phyloP scores from a whole-genome alignment of 176 grass and related monocot genomes.

The Oryza meyeriana region DNA sequence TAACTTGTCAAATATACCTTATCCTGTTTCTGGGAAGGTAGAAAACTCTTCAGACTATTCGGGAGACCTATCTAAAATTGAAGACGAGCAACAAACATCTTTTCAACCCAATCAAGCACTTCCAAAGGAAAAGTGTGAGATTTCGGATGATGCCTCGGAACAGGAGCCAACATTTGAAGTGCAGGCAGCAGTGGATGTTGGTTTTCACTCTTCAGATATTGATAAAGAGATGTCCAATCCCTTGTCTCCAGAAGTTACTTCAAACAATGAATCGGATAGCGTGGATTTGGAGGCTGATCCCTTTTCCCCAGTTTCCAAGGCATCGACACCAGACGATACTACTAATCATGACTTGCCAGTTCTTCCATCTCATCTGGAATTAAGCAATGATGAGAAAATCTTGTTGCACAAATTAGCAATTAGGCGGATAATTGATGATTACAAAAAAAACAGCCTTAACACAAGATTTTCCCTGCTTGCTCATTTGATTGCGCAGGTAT shows the following conservation, averaged over 20 bases:
- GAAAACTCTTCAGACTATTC: constrained; percentile 46
- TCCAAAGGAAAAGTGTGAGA: constrained; percentile 36
- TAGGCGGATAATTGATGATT: constrained; percentile 66
- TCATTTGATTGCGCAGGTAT: constrained; percentile 85
- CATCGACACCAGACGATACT: constrained; percentile 57
- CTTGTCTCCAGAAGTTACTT: constrained; percentile 55
- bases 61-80: constrained; percentile 27
- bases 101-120: constrained; percentile 22
- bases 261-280: constrained; percentile 47
- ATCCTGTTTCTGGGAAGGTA: constrained; percentile 35
- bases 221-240: constrained; percentile 49
- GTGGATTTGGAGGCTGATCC: constrained; percentile 57
- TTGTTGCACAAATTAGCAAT: constrained; percentile 52
- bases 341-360: constrained; percentile 63
- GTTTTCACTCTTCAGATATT: constrained; percentile 34
- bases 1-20: constrained; percentile 38
- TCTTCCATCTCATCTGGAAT: constrained; percentile 65
- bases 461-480: constrained; percentile 76
- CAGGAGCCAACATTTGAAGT: constrained; percentile 36
- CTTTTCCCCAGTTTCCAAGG: constrained; percentile 32
- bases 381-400: constrained; percentile 61
- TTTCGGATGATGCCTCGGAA: constrained; percentile 29
- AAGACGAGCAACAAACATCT: constrained; percentile 34
- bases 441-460: constrained; percentile 49
- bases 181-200: background rate